A percentile compares a stretch with the other conserved stretches of the same genome.
Conservation (phyloP, 176 grass and related monocot genomes). For the barley (Hordeum vulgare) region MorexV3_pseudomolecules_assembly NC_058523.1:448303483-448303982, state of each 20-base stretch:
- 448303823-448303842: slow-evolving; percentile 39
- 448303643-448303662: slow-evolving; percentile 33
- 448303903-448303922: not conserved
- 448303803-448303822: slow-evolving; percentile 44
- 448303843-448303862: not conserved
- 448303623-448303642: slow-evolving; percentile 50
- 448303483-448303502: slow-evolving; percentile 31
- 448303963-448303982: not conserved
- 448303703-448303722: slow-evolving; percentile 42
- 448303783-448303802: slow-evolving; percentile 42
- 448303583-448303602: slow-evolving; percentile 12
- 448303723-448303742: slow-evolving; percentile 48
- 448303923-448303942: not conserved
- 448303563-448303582: slow-evolving; percentile 32
- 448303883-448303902: not conserved
- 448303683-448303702: slow-evolving; percentile 12
- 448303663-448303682: slow-evolving; percentile 14
- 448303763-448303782: slow-evolving; percentile 41
- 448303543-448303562: slow-evolving; percentile 32
- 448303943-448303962: not conserved
- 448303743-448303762: slow-evolving; percentile 54
- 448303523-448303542: slow-evolving; percentile 25
- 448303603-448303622: slow-evolving; percentile 46
- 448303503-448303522: slow-evolving; percentile 37
- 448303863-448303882: not conserved